Evolutionary conservation across 208 protist genomes (phyloP), one percentile per base, ranked within the genome.

Genomic region (Wallacemonas sp.): DNA sequence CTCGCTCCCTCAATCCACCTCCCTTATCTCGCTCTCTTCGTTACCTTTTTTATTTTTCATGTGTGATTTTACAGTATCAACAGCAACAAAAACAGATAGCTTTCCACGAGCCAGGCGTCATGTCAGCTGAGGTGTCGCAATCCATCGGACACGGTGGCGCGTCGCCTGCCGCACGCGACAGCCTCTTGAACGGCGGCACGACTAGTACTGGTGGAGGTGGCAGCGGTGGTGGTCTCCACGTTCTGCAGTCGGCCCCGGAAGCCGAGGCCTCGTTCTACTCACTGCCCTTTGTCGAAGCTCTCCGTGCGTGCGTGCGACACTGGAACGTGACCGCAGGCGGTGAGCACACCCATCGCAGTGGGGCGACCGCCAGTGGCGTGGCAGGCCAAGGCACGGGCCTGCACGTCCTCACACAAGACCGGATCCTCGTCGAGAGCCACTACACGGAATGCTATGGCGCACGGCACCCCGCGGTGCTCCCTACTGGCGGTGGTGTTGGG

Each of bases 201-300:
- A 6, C 36, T 41, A 6, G 9, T 41, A n/a, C n/a, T n/a, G n/a
- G n/a, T n/a, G n/a, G n/a, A n/a, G n/a, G 23, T 2, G 14, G 34
- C 57, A 27, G 12, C 19, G 8, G 14, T 16, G 19, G 57, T n/a
- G 57, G 38, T n/a, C 29, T 58, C 16, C 52, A 39, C n/a, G 14
- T 58, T 12, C 23, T 85, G 32, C 62, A 77, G 32, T 70, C 33
- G 12, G 80, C 83, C 21, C 71, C 81, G 2, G 61, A 64, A 16
- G 55, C 54, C 3, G 79, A 92, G 43, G 81, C 83, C 9, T 83
- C 83, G 11, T 91, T 94, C 63, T 79, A 80, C 55, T 94, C 88
- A 4, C 63, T 94, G 27, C 47, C 73, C 34, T 88, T 81, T 39
- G 75, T 94, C 0, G 79, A 90, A 47, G 83, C 85, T 29, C 60